Evolutionary conservation across 2,329 filamentous ascomycete genomes (phyloP), one percentile per base, ranked within the genome.

Genomic region (Aurifilum marmelostoma): DNA sequence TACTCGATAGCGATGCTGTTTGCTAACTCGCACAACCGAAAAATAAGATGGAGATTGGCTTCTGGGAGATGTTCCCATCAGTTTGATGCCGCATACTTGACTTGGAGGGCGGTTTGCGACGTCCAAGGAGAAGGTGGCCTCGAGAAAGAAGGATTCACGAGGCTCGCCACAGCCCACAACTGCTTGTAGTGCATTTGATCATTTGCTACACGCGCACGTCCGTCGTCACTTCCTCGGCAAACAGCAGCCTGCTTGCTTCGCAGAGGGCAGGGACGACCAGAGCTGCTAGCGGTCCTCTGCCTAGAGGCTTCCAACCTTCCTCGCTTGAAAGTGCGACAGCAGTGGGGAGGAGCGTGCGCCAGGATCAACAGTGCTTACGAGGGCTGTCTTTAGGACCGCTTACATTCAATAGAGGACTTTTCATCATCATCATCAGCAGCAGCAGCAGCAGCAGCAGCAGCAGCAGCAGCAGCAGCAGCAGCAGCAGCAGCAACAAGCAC

Each of bases 31-130:
- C n/a, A 64, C 21, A 60, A 39, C 5, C 2, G 12, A 39, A 12
- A 47, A 43, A 47, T 7, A 47, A 92, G 86, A 88, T 93, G 85
- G 91, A 93, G 79, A 89, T 87, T 72, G 88, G 85, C 1, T 93
- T 93, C 76, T 93, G 91, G 91, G 86, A 91, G 67, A 92, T 92
- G 89, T 78, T 75, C 68, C 72, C 69, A 27, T 71, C 65, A 2
- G 54, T 66, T 21, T 73, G 67, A 73, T 66, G 39, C 63, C 67
- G 7, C n/a, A 5, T 24, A 52, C 47, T 52, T 52, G 47, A 11
- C 24, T 54, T 27, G 50, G 29, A 27, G 27, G 56, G 34, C 9
- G 32, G 8, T 32, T 54, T 29, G 24, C n/a, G 21, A 59, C 37
- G 3, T 32, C 5, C 34, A 16, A 60, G 29, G 8, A 24, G 21